These are phyloP conservation scores for Tylopilus vinaceipallidus DNA, from an alignment of 768 basidiomycete genomes.

Conservation along the genomic window DNA sequence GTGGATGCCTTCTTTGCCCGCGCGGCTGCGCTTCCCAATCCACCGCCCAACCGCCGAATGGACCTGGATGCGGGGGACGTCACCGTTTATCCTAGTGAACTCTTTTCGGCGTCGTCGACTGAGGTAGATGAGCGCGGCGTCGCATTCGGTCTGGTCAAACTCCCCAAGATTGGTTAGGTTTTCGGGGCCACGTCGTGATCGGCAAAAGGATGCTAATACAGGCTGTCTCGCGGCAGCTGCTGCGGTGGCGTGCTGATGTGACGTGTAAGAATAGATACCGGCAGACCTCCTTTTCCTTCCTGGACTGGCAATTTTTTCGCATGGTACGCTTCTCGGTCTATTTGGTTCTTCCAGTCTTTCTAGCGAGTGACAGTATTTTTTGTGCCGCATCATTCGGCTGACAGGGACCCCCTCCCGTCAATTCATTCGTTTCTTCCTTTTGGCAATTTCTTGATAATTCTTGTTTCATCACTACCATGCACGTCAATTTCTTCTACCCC, in stretches of 20 bases:
- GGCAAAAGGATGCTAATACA: constrained; percentile 51
- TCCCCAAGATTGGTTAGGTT: constrained; percentile 67
- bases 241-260: constrained; percentile 32
- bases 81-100: constrained; percentile 40
- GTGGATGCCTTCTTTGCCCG: constrained; percentile 66
- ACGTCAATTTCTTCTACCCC: neutral
- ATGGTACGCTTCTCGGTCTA: neutral
- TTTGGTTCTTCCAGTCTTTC: neutral
- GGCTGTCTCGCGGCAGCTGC: constrained; percentile 54
- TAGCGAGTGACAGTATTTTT: no score
- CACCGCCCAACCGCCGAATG: constrained; percentile 43
- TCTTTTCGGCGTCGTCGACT: constrained; percentile 35
- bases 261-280: neutral
- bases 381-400: no score
- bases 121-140: constrained; percentile 39
- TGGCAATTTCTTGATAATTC: no score
- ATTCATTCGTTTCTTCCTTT: neutral
- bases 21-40: constrained; percentile 66
- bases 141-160: constrained; percentile 48
- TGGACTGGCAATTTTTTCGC: neutral
- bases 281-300: neutral
- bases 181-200: constrained; percentile 64
- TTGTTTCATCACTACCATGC: neutral
- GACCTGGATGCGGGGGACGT: constrained; percentile 52
- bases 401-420: no score